Conservation (phyloP, 768 basidiomycete genomes). For the Lactifluus echinatus region DNA sequence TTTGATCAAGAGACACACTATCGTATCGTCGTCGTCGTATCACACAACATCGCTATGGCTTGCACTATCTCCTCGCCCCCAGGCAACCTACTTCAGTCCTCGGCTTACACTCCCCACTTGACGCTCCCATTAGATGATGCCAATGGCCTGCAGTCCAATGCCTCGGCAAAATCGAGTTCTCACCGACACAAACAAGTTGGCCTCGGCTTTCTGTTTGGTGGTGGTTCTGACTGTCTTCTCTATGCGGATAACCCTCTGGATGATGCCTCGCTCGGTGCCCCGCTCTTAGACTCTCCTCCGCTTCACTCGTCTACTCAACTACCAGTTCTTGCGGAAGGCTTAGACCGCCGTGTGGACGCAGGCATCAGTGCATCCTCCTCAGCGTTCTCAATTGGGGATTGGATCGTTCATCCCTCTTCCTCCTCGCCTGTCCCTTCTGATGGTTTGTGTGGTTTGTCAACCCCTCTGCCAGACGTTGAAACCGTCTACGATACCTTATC, state of each 20-base stretch:
- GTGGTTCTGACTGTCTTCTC: neutral
- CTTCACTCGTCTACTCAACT: neutral
- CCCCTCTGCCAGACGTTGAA: neutral
- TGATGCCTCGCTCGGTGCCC: neutral
- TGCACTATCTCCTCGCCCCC: constrained; percentile 6
- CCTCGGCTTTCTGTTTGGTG: constrained; percentile 16
- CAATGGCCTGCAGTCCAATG: constrained; percentile 14
- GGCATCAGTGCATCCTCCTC: constrained; percentile 7
- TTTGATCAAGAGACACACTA: neutral
- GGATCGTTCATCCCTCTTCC: constrained; percentile 11
- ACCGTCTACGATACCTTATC: no score
- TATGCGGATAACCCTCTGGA: neutral
- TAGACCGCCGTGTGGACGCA: neutral
- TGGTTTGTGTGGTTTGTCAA: neutral
- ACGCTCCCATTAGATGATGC: neutral
- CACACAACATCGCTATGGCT: constrained; percentile 7
- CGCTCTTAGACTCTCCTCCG: constrained; percentile 1
- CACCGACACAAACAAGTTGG: constrained; percentile 3
- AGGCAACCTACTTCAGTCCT: neutral
- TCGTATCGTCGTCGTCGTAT: neutral
- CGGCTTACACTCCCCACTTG: neutral
- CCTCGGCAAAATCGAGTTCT: neutral
- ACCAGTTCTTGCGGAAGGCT: neutral
- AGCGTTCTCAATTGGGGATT: constrained; percentile 14
- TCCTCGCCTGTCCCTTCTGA: constrained; percentile 4